Percentiles rank a stretch among this genome's conserved stretches.
Evolutionary conservation across 306 rosid species (phyloP).

Genomic region (Gastrolobium villosum): DNA sequence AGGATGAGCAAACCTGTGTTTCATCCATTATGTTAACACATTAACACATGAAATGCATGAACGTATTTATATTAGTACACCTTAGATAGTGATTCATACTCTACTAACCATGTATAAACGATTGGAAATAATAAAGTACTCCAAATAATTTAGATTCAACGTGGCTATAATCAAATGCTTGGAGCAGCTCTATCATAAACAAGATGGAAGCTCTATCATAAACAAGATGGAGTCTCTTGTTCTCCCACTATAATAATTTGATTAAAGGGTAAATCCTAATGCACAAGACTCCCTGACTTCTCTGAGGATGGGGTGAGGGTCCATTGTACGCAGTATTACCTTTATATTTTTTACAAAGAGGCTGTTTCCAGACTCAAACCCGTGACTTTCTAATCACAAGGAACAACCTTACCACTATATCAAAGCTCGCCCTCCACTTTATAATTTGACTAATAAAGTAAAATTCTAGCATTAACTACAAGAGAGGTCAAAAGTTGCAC

Average conservation of each 20-base stretch:
- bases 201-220: constrained; percentile 24
- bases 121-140: constrained; percentile 2
- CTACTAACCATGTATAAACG: neutral
- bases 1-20: constrained; percentile 92
- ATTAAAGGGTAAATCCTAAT: too few relatives aligned
- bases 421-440: too few relatives aligned
- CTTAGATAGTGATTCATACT: constrained; percentile 22
- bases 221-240: constrained; percentile 13
- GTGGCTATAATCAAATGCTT: constrained; percentile 27
- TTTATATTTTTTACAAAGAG: too few relatives aligned
- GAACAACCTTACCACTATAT: too few relatives aligned
- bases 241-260: constrained; percentile 36
- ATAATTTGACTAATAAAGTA: constrained; percentile 30
- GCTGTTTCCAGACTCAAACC: too few relatives aligned
- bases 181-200: constrained; percentile 30
- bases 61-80: constrained; percentile 35
- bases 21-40: constrained; percentile 47
- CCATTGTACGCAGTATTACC: too few relatives aligned
- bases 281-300: too few relatives aligned
- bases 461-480: constrained; percentile 11
- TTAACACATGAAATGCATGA: constrained; percentile 45
- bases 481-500: constrained; percentile 14
- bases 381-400: too few relatives aligned
- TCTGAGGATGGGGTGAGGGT: too few relatives aligned
- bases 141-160: constrained; percentile 30